Conservation (phyloP, 495 filamentous ascomycete species). For the Xylaria curta region DNA sequence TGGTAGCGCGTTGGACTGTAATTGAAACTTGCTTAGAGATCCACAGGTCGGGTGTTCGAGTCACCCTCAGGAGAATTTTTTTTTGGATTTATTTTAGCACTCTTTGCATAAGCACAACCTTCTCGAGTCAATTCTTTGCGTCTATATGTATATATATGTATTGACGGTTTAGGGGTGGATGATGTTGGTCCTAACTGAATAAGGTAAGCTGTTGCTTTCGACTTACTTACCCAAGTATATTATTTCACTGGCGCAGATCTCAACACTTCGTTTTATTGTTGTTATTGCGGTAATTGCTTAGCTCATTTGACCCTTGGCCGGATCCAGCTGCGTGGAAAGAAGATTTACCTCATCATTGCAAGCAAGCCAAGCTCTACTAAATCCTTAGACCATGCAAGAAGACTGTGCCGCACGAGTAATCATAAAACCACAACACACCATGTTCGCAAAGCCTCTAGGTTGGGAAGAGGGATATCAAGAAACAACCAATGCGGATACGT, state of each 20-base stretch:
- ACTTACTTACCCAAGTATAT: not conserved
- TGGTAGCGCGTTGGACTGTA: conserved; percentile 22
- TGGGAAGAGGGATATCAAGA: not conserved
- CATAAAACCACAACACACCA: not conserved
- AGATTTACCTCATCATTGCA: not conserved
- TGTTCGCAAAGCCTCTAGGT: not conserved
- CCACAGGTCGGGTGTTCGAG: conserved; percentile 10
- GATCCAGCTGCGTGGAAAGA: not conserved
- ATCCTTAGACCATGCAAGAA: not conserved
- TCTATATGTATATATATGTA: not conserved
- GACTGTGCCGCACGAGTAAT: conserved; percentile 4
- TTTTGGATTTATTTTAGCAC: not conserved
- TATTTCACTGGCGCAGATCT: not conserved
- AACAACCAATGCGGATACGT: not conserved
- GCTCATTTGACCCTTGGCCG: not conserved
- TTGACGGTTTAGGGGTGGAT: not conserved
- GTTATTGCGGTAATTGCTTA: not conserved
- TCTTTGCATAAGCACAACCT: not conserved
- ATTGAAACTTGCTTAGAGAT: not conserved
- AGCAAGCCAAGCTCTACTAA: not conserved
- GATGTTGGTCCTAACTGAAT: not conserved
- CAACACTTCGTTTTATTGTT: not conserved
- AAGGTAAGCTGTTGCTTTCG: not conserved
- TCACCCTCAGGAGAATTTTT: not conserved
- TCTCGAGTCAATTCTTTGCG: too few species aligned